Percentiles rank a stretch among this genome's conserved stretches.
These are phyloP conservation scores for Exserohilum rostratum DNA, from an alignment of 2,329 filamentous ascomycete genomes.

Conservation along the genomic window DNA sequence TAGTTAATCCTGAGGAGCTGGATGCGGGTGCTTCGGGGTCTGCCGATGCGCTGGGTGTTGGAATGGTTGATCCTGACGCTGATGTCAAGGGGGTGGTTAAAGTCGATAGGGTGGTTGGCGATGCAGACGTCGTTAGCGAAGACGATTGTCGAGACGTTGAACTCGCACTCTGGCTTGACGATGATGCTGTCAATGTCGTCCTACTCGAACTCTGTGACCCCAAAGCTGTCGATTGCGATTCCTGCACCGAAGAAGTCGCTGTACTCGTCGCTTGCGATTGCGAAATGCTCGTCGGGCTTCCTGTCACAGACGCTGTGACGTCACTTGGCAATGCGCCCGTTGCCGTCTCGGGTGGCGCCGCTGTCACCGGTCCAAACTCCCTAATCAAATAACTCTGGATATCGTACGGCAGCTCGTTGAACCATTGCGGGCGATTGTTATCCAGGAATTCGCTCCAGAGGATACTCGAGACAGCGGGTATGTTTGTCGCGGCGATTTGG, in stretches of 20 bases:
- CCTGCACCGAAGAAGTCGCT: neutral
- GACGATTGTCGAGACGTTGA: neutral
- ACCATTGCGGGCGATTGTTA: slow-evolving; percentile 43
- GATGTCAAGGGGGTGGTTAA: too few relatives aligned
- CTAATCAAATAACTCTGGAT: slow-evolving; percentile 44
- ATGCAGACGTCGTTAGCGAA: neutral
- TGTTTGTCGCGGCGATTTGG: slow-evolving; percentile 43
- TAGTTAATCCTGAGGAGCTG: slow-evolving; percentile 27
- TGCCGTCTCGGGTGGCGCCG: slow-evolving; percentile 18
- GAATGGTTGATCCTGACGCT: slow-evolving; percentile 7
- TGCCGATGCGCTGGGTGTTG: slow-evolving; percentile 18
- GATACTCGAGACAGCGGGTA: slow-evolving; percentile 44
- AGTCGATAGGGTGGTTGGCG: neutral
- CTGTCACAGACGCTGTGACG: slow-evolving; percentile 9
- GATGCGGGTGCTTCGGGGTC: slow-evolving; percentile 24
- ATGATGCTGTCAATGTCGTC: neutral
- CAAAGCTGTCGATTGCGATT: slow-evolving; percentile 9
- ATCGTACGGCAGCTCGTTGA: slow-evolving; percentile 37
- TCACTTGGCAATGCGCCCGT: slow-evolving; percentile 8
- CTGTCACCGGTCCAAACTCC: slow-evolving; percentile 42
- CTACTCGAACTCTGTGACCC: neutral
- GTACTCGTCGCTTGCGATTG: slow-evolving; percentile 1
- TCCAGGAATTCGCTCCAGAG: slow-evolving; percentile 44
- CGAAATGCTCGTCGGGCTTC: slow-evolving; percentile 1
- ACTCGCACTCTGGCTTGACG: slow-evolving; percentile 5